Conservation (phyloP, 148 eudicot species). For the Cornus controversa region DNA sequence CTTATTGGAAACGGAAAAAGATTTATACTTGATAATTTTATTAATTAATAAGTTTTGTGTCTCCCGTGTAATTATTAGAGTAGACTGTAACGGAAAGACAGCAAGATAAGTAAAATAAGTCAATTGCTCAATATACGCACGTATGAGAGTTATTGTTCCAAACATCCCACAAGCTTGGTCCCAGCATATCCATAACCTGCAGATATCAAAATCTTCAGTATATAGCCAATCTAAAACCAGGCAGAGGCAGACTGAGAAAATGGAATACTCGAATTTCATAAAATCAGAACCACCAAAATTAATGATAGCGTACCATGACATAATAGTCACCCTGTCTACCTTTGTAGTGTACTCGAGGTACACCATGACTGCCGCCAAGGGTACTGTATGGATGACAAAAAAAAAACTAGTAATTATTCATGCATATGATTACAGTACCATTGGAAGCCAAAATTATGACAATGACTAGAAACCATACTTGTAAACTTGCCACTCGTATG, state of each 20-base stretch:
- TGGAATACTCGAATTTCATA: not conserved
- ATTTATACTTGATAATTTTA: too few relatives aligned
- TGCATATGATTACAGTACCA: not conserved
- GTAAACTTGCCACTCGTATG: slow-evolving; percentile 86
- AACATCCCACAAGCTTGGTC: slow-evolving; percentile 89
- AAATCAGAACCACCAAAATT: not conserved
- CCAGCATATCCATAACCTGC: slow-evolving; percentile 88
- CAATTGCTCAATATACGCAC: slow-evolving; percentile 31
- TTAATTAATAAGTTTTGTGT: too few relatives aligned
- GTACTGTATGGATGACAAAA: slow-evolving; percentile 33
- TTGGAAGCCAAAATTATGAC: not conserved
- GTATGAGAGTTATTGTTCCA: slow-evolving; percentile 63
- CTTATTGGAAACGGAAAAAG: too few relatives aligned
- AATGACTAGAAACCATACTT: slow-evolving; percentile 26
- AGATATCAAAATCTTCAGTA: slow-evolving; percentile 7
- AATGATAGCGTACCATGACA: slow-evolving; percentile 51
- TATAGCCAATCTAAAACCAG: not conserved
- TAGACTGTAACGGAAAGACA: too few relatives aligned
- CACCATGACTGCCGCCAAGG: slow-evolving; percentile 80
- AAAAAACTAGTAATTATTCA: not conserved
- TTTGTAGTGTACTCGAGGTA: slow-evolving; percentile 74
- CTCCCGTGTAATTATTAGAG: too few relatives aligned
- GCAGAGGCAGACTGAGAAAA: not conserved
- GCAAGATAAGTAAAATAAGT: not conserved
- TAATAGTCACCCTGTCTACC: slow-evolving; percentile 72